These are phyloP conservation scores for Cyanidiococcus yangmingshanensis DNA, from an alignment of 23 red algal species.

Conservation along the genomic window DNA sequence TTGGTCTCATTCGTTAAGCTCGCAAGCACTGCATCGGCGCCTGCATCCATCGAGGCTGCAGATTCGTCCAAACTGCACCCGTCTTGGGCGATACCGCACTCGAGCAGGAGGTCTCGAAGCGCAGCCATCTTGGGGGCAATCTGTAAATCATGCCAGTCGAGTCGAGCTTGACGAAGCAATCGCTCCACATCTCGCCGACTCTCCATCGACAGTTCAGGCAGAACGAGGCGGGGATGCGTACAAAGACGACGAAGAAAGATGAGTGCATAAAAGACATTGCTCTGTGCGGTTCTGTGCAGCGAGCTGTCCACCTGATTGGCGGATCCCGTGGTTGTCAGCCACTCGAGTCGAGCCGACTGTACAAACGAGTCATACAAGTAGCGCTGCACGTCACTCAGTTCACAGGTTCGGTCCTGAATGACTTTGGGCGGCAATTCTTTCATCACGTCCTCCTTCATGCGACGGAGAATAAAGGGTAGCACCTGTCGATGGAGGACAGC, in stretches of 20 bases:
- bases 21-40: neutral
- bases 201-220: constrained; percentile 35
- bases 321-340: neutral
- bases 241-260: constrained; percentile 63
- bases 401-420: constrained; percentile 87
- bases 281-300: neutral
- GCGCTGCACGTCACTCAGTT: constrained; percentile 61
- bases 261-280: constrained; percentile 50
- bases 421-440: constrained; percentile 89
- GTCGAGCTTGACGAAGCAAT: neutral
- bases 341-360: constrained; percentile 1
- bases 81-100: constrained; percentile 58
- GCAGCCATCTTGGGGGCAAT: constrained; percentile 58
- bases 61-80: neutral
- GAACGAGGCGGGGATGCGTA: constrained; percentile 71
- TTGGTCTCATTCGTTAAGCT: constrained; percentile 26
- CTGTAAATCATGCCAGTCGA: constrained; percentile 42
- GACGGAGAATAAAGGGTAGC: constrained; percentile 79
- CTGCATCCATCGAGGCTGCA: neutral
- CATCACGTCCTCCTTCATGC: constrained; percentile 92
- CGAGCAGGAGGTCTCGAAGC: constrained; percentile 48
- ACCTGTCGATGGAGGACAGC: constrained; percentile 89
- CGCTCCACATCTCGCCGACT: neutral
- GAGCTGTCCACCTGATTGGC: constrained; percentile 3
- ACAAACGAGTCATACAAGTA: constrained; percentile 73